Evolutionary conservation across 768 basidiomycete species (phyloP), one percentile per base, ranked within the genome.

Genomic region (Naganishia randhawae): DNA sequence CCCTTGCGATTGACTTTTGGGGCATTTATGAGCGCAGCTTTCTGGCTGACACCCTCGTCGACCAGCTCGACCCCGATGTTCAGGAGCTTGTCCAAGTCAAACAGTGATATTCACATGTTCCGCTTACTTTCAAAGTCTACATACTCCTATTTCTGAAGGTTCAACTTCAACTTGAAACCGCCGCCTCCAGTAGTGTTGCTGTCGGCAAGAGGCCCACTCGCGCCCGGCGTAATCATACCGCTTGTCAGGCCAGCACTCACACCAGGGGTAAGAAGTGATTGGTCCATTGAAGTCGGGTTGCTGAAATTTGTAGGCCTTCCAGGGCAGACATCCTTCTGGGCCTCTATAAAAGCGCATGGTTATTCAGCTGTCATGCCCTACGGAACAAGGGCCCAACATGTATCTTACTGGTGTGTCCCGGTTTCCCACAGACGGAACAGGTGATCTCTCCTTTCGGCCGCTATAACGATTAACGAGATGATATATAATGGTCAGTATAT

Each of bases 161-260:
- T 61, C 10, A 61, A 42, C 39, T 61, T 61, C 37, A 61, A 41
- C 57, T 61, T 61, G 57, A 61, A 61, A 2, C 57, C 57, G 32
- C 51, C 19, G 9, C 57, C 57, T 19, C 57, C 57, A 19, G 16
- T 39, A 11, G 57, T n/a, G 16, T 39, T 61, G 32, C 54, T 35
- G 39, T 61, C 57, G 3, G 57, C 41, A 14, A 25, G 37, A 14
- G 57, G n/a, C 4, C 57, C 57, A n/a, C 25, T 25, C 19, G 37
- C 27, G 6, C 57, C 57, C 25, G 22, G 57, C 37, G 57, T 61
- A 8, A 61, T 41, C 22, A 61, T 35, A n/a, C 57, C 57, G 22
- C 39, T 55, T 32, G 54, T 16, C 14, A 33, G 33, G 10, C 54
- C 33, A 22, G 54, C 57, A 37, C 39, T 42, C 39, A 41, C 9